A percentile compares a stretch with the other conserved stretches of the same genome.
phyloP scores from a whole-genome alignment of 2,329 filamentous ascomycete genomes.

The Fusarium coicis region DNA sequence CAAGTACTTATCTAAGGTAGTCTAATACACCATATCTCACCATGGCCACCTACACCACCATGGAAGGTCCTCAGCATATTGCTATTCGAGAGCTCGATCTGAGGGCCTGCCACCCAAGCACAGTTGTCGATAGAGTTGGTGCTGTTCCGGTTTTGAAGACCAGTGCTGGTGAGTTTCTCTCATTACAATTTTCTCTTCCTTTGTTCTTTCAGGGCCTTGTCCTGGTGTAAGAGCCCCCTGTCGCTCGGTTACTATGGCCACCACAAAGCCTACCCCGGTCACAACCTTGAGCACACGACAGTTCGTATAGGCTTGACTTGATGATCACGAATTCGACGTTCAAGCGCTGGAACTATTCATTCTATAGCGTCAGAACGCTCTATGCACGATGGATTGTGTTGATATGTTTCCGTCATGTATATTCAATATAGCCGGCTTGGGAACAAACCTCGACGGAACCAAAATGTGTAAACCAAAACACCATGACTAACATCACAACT shows the following conservation, averaged over 20 bases:
- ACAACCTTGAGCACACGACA: conserved; percentile 13
- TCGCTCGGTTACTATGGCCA: conserved; percentile 36
- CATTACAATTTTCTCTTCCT: conserved; percentile 14
- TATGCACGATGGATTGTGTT: neutral
- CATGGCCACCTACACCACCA: conserved; percentile 38
- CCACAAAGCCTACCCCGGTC: conserved; percentile 27
- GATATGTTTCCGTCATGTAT: neutral
- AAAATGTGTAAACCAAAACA: conserved; percentile 6
- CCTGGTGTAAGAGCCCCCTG: conserved; percentile 28
- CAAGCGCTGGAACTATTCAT: neutral
- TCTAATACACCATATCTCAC: conserved; percentile 17
- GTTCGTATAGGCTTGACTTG: neutral
- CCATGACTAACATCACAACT: conserved; percentile 27
- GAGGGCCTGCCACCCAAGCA: conserved; percentile 58
- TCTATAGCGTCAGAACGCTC: neutral
- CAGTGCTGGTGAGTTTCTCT: conserved; percentile 65
- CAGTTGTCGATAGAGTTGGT: conserved; percentile 65
- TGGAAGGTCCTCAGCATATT: conserved; percentile 49
- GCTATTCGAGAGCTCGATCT: conserved; percentile 62
- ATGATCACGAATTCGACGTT: neutral
- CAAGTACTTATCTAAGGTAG: neutral
- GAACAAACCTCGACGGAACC: neutral
- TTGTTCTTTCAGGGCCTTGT: conserved; percentile 7
- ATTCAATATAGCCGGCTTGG: neutral
- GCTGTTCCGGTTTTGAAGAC: conserved; percentile 68